Conservation (phyloP, 345 rosid species). For the Gossypium herbaceum region DNA sequence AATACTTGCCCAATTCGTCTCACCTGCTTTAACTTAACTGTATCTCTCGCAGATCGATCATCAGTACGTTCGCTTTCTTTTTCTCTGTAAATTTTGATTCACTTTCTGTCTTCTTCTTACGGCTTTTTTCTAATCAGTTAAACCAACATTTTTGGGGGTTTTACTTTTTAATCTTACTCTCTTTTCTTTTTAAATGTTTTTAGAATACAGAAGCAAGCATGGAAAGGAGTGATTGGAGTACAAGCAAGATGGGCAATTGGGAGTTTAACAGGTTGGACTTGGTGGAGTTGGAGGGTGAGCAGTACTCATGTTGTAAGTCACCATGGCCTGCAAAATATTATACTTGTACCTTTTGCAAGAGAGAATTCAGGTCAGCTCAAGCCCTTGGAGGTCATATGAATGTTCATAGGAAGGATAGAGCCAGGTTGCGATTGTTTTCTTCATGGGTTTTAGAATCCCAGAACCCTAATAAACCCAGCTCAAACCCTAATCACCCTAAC, state of each 20-base stretch:
- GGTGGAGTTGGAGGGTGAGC: slow-evolving; percentile 11
- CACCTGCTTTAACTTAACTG: neutral
- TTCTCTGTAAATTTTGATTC: neutral
- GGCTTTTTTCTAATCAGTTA: neutral
- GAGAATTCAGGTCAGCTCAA: slow-evolving; percentile 91
- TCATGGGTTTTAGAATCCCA: slow-evolving; percentile 31
- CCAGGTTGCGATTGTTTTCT: slow-evolving; percentile 65
- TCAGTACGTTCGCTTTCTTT: slow-evolving; percentile 11
- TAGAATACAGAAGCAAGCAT: slow-evolving; percentile 7
- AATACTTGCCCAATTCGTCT: neutral
- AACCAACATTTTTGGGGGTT: neutral
- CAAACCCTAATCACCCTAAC: slow-evolving; percentile 47
- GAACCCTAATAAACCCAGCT: slow-evolving; percentile 30
- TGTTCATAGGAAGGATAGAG: slow-evolving; percentile 89
- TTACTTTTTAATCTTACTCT: neutral
- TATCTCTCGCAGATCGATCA: neutral
- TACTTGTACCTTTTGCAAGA: slow-evolving; percentile 85
- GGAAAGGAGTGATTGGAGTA: slow-evolving; percentile 4
- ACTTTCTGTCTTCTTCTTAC: neutral
- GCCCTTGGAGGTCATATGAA: slow-evolving; percentile 98
- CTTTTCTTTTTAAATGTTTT: neutral
- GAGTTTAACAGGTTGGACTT: slow-evolving; percentile 10
- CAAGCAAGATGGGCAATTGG: neutral
- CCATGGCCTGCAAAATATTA: slow-evolving; percentile 95
- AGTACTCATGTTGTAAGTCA: slow-evolving; percentile 43